phyloP scores from a whole-genome alignment of 2,329 filamentous ascomycete species.

The Cercospora janseana region DNA sequence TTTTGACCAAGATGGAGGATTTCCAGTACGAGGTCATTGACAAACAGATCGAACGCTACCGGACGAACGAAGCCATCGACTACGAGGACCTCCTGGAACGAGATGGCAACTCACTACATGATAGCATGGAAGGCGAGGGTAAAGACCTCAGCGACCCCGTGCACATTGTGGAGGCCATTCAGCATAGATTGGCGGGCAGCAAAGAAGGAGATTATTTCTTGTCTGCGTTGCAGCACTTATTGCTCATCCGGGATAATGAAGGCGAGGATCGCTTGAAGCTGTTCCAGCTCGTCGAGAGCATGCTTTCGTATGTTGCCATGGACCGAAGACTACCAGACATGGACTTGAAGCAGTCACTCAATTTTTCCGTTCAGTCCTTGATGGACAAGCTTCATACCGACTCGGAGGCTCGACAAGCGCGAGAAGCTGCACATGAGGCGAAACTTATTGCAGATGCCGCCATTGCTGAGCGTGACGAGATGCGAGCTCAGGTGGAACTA shows the following conservation, averaged over 20 bases:
- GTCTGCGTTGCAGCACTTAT: constrained; percentile 89
- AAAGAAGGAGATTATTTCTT: constrained; percentile 93
- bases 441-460: constrained; percentile 92
- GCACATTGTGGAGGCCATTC: constrained; percentile 93
- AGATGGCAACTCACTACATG: constrained; percentile 86
- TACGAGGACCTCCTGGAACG: constrained; percentile 95
- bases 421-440: constrained; percentile 86
- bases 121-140: constrained; percentile 78
- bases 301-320: constrained; percentile 99
- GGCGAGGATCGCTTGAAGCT: constrained; percentile 88
- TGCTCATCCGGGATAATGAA: constrained; percentile 87
- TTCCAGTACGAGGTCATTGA: constrained; percentile 99
- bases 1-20: constrained; percentile 93
- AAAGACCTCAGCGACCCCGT: constrained; percentile 90
- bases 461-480: constrained; percentile 93
- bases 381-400: constrained; percentile 96
- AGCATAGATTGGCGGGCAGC: constrained; percentile 76
- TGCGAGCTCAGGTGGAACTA: constrained; percentile 81
- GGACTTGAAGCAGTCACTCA: constrained; percentile 95
- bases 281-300: constrained; percentile 98
- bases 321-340: constrained; percentile 92
- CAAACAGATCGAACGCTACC: constrained; percentile 94
- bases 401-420: constrained; percentile 85
- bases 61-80: constrained; percentile 92
- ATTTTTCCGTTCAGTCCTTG: constrained; percentile 93